Percentiles rank a stretch among this genome's conserved stretches.
Evolutionary conservation across 2,329 filamentous ascomycete species (phyloP).

Genomic region (Neodidymelliopsis sp.): DNA sequence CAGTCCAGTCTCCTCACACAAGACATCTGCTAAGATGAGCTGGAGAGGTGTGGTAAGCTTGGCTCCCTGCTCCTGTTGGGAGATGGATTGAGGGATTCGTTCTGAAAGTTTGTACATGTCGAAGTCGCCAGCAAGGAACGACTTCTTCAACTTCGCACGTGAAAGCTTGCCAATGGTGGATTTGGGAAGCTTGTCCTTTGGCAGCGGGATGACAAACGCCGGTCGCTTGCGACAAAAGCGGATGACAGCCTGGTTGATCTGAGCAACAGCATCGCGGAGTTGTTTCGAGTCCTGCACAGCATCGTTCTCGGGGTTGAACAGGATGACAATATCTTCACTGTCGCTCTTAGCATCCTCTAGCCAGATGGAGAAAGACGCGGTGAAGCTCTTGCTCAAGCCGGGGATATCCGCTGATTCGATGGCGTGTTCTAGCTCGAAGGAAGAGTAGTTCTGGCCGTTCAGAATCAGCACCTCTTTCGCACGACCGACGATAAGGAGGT

Average conservation of each 20-base stretch:
- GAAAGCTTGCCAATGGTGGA: conserved; percentile 16
- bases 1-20: conserved; percentile 9
- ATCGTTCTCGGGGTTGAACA: conserved; percentile 12
- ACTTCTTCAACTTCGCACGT: conserved; percentile 10
- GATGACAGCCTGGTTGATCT: conserved; percentile 9
- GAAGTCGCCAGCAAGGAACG: conserved; percentile 5
- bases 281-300: neutral
- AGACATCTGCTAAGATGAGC: neutral
- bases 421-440: conserved; percentile 30
- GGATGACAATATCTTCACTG: conserved; percentile 11
- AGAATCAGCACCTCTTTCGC: conserved; percentile 37
- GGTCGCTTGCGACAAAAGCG: conserved; percentile 12
- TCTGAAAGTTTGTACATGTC: conserved; percentile 2
- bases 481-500: conserved; percentile 30
- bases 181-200: conserved; percentile 11
- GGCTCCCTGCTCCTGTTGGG: neutral
- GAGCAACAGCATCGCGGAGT: conserved; percentile 7
- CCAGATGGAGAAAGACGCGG: conserved; percentile 12
- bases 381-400: conserved; percentile 16
- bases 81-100: neutral
- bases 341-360: conserved; percentile 1
- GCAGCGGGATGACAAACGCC: conserved; percentile 2
- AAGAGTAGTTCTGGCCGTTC: conserved; percentile 37
- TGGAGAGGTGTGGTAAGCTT: conserved; percentile 8
- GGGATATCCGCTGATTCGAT: conserved; percentile 27